phyloP scores from a whole-genome alignment of 75 land plant species.

The Pinus tabuliformis region DNA sequence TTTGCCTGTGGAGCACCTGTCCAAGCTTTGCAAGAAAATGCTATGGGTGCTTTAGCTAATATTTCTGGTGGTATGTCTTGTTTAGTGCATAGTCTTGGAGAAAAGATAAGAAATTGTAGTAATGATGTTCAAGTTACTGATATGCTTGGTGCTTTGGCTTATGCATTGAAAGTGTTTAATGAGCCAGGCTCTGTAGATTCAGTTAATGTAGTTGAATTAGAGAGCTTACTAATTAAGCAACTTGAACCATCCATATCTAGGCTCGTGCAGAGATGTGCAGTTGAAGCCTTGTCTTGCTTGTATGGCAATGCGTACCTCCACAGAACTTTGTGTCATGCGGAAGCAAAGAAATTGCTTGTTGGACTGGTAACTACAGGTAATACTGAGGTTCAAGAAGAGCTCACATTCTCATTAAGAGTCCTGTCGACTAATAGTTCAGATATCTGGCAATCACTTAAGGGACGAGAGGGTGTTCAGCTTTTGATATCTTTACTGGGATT shows the following conservation, averaged over 20 bases:
- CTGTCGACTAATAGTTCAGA: constrained; percentile 21
- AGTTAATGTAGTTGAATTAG: constrained; percentile 24
- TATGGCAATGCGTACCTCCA: constrained; percentile 37
- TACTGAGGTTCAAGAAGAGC: constrained; percentile 32
- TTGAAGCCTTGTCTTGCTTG: constrained; percentile 42
- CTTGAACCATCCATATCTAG: constrained; percentile 11
- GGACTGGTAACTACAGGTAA: constrained; percentile 37
- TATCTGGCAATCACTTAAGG: constrained; percentile 34
- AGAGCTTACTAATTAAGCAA: constrained; percentile 31
- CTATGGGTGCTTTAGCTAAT: constrained; percentile 44
- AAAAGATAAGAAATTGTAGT: constrained; percentile 15
- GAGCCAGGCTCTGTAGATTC: constrained; percentile 20
- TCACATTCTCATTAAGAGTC: constrained; percentile 28
- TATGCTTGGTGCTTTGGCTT: constrained; percentile 41
- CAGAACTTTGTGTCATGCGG: constrained; percentile 26
- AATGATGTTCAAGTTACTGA: constrained; percentile 31
- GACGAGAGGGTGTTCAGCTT: constrained; percentile 52
- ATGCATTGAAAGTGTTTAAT: constrained; percentile 35
- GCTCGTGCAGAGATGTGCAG: constrained; percentile 33
- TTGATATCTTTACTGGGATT: constrained; percentile 46
- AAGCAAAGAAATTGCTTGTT: constrained; percentile 48
- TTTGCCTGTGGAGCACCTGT: constrained; percentile 30
- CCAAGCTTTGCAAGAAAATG: constrained; percentile 46
- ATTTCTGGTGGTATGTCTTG: constrained; percentile 40
- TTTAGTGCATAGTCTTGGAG: constrained; percentile 32